Conservation (phyloP, 1,284 basidiomycete species). For the Boletus hoseneyae region DNA sequence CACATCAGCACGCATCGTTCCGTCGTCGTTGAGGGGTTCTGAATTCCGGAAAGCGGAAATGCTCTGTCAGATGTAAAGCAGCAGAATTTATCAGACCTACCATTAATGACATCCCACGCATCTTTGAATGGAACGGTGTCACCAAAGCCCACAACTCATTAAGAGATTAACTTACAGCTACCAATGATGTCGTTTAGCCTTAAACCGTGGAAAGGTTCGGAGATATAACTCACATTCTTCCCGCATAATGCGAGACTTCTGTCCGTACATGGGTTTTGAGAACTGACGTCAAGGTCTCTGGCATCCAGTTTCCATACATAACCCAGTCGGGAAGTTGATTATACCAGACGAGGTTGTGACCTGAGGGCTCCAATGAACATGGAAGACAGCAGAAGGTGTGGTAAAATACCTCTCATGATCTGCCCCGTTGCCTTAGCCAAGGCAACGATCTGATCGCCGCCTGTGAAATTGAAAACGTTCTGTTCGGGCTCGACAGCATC, state of each 20-base stretch:
- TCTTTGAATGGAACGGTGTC: slow-evolving; percentile 9
- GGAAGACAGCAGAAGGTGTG: not conserved
- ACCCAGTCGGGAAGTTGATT: slow-evolving; percentile 22
- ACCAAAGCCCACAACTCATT: not conserved
- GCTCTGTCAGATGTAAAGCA: not conserved
- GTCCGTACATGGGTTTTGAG: slow-evolving; percentile 18
- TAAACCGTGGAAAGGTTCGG: not conserved
- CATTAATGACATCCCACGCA: slow-evolving; percentile 25
- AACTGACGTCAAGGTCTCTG: slow-evolving; percentile 15
- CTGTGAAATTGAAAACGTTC: slow-evolving; percentile 27
- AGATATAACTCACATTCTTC: slow-evolving; percentile 13
- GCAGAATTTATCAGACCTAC: slow-evolving; percentile 5
- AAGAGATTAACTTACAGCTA: slow-evolving; percentile 14
- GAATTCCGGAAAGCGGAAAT: not conserved
- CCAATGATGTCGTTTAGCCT: not conserved
- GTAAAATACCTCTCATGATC: slow-evolving; percentile 17
- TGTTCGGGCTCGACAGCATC: slow-evolving; percentile 23
- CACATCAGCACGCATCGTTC: slow-evolving; percentile 14
- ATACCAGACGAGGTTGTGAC: slow-evolving; percentile 23
- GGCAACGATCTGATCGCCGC: slow-evolving; percentile 26
- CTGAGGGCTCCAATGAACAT: slow-evolving; percentile 4
- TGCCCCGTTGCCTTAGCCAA: slow-evolving; percentile 25
- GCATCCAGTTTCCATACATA: slow-evolving; percentile 15
- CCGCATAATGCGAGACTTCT: slow-evolving; percentile 15
- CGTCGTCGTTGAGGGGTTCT: slow-evolving; percentile 20